Conservation (phyloP, 129 eudicot species). For the Heracleum sosnowskyi region DNA sequence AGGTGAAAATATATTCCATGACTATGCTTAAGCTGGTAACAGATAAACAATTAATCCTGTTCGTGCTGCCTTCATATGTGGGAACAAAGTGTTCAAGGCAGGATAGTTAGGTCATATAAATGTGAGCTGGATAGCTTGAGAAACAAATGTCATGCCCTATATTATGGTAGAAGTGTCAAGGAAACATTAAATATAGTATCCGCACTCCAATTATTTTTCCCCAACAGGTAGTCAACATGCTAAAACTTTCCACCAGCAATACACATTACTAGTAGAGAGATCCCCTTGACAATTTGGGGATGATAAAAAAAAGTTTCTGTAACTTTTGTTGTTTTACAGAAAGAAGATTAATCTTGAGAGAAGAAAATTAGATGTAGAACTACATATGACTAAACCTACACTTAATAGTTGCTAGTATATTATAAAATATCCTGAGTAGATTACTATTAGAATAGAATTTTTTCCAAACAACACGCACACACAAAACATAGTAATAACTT, state of each 20-base stretch:
- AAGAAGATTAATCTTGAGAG: not conserved
- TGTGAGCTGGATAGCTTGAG: not conserved
- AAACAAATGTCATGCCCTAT: not conserved
- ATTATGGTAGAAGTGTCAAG: not conserved
- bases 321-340: not conserved
- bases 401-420: not conserved
- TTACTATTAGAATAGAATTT: not conserved
- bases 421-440: not conserved
- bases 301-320: not conserved
- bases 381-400: not conserved
- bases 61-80: not conserved
- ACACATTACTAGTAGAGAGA: not conserved
- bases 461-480: not conserved
- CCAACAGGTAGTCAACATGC: not conserved
- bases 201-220: not conserved
- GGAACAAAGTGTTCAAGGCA: constrained; percentile 2
- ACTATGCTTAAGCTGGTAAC: not conserved
- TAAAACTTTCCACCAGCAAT: not conserved
- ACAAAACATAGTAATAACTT: not conserved
- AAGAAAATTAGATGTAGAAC: not conserved
- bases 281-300: not conserved
- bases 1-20: not conserved
- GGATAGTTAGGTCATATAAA: not conserved
- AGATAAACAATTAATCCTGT: not conserved
- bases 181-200: not conserved